phyloP scores from a whole-genome alignment of 495 filamentous ascomycete genomes.

The Penicillium fimorum region DNA sequence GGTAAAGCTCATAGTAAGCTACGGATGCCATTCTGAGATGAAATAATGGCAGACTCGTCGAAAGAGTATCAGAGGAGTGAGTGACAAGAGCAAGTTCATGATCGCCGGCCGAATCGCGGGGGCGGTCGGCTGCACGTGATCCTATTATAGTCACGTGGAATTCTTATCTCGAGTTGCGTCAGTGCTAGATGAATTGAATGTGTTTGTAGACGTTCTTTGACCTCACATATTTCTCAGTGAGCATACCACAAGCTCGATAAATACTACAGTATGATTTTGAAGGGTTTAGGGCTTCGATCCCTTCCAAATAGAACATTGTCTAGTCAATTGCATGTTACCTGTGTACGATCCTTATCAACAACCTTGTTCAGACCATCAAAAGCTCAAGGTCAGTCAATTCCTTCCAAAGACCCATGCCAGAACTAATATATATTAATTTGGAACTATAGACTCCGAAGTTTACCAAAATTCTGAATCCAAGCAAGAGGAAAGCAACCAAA shows the following conservation, averaged over 20 bases:
- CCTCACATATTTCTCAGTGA: not conserved
- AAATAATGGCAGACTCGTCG: conserved; percentile 6
- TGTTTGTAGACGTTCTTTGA: not conserved
- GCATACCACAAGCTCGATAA: not conserved
- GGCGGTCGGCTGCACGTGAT: conserved; percentile 1
- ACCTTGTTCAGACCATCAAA: conserved; percentile 1
- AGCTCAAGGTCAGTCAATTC: conserved; percentile 11
- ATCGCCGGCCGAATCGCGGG: conserved; percentile 10
- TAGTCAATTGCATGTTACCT: not conserved
- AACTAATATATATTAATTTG: not conserved
- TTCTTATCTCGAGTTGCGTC: conserved; percentile 1
- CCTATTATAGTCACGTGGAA: not conserved
- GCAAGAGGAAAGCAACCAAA: not conserved
- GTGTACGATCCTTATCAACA: conserved; percentile 8
- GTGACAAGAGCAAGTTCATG: conserved; percentile 18
- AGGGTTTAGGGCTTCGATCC: not conserved
- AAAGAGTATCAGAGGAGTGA: conserved; percentile 11
- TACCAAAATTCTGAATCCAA: not conserved
- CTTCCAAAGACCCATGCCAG: not conserved
- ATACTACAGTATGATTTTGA: not conserved
- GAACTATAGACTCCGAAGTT: not conserved
- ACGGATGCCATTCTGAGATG: conserved; percentile 18
- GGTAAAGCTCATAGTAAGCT: conserved; percentile 91
- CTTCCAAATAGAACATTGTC: not conserved
- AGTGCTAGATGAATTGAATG: not conserved